A percentile compares a stretch with the other conserved stretches of the same genome.
Conservation (phyloP, 179 eudicot genomes). For the Heliamphora pulchella region DNA sequence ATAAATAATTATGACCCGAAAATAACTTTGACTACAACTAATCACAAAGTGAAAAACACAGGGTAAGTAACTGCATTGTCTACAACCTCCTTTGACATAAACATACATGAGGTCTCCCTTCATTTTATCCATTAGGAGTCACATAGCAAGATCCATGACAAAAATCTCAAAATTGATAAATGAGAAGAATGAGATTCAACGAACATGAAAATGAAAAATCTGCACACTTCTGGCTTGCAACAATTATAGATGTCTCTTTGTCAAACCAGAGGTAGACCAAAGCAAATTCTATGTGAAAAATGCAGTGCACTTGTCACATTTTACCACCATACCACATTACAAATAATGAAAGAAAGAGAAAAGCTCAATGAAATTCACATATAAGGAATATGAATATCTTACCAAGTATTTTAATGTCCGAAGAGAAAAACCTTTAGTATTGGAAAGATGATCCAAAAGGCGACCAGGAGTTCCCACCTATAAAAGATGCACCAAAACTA, state of each 20-base stretch:
- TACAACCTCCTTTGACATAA: too few relatives aligned
- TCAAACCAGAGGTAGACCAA: not conserved
- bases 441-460: constrained; percentile 82
- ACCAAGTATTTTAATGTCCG: constrained; percentile 83
- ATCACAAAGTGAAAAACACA: too few relatives aligned
- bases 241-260: not conserved
- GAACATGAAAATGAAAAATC: not conserved
- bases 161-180: not conserved
- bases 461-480: constrained; percentile 99
- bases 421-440: constrained; percentile 90
- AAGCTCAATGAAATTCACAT: not conserved
- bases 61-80: too few relatives aligned
- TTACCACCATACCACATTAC: not conserved
- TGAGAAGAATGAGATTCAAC: not conserved
- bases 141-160: not conserved
- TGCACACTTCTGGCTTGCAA: not conserved
- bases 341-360: not conserved
- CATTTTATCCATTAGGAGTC: not conserved
- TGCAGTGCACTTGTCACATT: not conserved
- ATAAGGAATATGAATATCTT: constrained; percentile 21
- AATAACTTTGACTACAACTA: too few relatives aligned
- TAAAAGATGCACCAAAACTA: constrained; percentile 15
- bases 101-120: constrained; percentile 1
- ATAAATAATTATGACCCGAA: too few relatives aligned
- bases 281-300: not conserved